Percentiles rank a stretch among this genome's conserved stretches.
phyloP scores from a whole-genome alignment of 2,329 filamentous ascomycete species.

The Drechslerella dactyloides region DNA sequence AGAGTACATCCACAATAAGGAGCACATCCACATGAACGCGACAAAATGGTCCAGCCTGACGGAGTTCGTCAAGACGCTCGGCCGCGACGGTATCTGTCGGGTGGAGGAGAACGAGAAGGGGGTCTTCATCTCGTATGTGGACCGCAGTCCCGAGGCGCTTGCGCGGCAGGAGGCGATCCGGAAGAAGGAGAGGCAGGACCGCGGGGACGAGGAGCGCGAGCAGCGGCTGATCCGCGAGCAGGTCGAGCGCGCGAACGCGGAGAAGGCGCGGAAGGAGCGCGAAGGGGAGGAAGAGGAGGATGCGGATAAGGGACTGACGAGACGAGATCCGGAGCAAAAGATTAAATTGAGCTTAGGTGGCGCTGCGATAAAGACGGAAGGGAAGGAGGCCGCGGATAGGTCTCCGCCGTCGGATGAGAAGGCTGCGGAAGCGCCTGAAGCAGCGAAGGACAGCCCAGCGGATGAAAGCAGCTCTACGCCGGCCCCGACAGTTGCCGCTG shows the following conservation, averaged over 20 bases:
- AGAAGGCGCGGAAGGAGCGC: conserved; percentile 67
- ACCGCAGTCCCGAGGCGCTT: conserved; percentile 86
- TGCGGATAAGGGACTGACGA: conserved; percentile 62
- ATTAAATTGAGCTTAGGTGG: conserved; percentile 72
- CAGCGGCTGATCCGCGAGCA: conserved; percentile 82
- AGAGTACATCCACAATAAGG: conserved; percentile 84
- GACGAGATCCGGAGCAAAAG: conserved; percentile 71
- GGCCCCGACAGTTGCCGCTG: conserved; percentile 51
- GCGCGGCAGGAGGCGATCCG: conserved; percentile 78
- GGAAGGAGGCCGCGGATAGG: background rate
- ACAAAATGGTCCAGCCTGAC: conserved; percentile 87
- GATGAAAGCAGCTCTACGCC: conserved; percentile 26
- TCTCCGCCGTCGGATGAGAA: conserved; percentile 19
- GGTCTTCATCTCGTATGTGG: conserved; percentile 85
- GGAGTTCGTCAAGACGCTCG: conserved; percentile 86
- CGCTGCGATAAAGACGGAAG: conserved; percentile 47
- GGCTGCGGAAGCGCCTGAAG: conserved; percentile 29
- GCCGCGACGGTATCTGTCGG: conserved; percentile 82
- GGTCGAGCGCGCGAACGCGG: conserved; percentile 66
- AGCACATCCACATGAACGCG: conserved; percentile 92
- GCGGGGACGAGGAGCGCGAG: conserved; percentile 88
- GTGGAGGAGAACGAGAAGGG: conserved; percentile 92
- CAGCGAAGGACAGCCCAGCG: conserved; percentile 12
- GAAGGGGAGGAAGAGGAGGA: conserved; percentile 60
- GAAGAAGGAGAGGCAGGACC: conserved; percentile 84